Conservation (phyloP, 495 filamentous ascomycete genomes). For the Penicillium antarcticum region DNA sequence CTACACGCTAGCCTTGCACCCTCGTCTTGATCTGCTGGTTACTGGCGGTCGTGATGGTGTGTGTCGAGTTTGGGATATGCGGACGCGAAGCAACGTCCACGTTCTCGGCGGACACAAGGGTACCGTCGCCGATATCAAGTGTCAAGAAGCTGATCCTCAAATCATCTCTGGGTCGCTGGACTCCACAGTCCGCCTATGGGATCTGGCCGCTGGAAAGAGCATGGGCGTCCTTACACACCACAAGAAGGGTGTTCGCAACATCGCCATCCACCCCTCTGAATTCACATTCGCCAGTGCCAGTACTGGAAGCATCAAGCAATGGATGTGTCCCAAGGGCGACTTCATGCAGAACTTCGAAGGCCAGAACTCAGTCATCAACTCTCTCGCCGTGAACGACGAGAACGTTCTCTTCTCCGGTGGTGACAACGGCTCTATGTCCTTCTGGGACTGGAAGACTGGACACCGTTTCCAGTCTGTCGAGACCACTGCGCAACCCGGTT, state of each 20-base stretch:
- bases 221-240: conserved; percentile 97
- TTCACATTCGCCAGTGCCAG: conserved; percentile 95
- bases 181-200: conserved; percentile 90
- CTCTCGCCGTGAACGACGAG: conserved; percentile 87
- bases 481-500: conserved; percentile 89
- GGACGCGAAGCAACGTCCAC: conserved; percentile 91
- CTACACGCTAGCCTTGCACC: conserved; percentile 86
- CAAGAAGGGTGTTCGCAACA: conserved; percentile 91
- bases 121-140: conserved; percentile 83
- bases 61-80: conserved; percentile 97
- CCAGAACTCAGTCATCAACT: conserved; percentile 95
- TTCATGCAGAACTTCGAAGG: conserved; percentile 99
- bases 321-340: conserved; percentile 96
- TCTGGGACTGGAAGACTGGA: conserved; percentile 99
- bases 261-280: conserved; percentile 84
- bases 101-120: conserved; percentile 86
- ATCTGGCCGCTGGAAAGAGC: conserved; percentile 91
- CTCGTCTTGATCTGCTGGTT: conserved; percentile 89
- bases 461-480: conserved; percentile 84
- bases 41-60: conserved; percentile 95
- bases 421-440: conserved; percentile 93
- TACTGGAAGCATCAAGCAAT: conserved; percentile 95
- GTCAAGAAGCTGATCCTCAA: conserved; percentile 95
- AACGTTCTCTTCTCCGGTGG: conserved; percentile 93
- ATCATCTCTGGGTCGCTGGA: conserved; percentile 90